These are phyloP conservation scores for Penicillium fuscoglaucum DNA, from an alignment of 2,329 filamentous ascomycete genomes.

Conservation along the genomic window DNA sequence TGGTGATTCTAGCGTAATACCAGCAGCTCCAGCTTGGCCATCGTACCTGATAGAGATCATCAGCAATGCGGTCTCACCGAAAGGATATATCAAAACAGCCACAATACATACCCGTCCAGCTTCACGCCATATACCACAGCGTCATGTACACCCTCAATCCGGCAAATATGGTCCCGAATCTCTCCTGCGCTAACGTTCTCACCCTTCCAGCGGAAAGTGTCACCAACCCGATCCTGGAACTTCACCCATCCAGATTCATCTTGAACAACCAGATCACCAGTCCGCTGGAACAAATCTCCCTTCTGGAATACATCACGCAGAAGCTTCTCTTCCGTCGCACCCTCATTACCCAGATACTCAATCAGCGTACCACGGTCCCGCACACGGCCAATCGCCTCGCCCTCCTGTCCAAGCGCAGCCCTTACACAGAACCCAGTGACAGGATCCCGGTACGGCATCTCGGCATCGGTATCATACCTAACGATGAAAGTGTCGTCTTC, in stretches of 20 bases:
- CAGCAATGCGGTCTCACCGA: background rate
- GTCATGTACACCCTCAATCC: conserved; percentile 44
- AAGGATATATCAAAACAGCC: background rate
- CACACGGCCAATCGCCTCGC: conserved; percentile 49
- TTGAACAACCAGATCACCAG: conserved; percentile 47
- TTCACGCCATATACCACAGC: conserved; percentile 49
- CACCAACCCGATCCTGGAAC: conserved; percentile 48
- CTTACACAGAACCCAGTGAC: conserved; percentile 47
- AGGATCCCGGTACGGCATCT: conserved; percentile 46
- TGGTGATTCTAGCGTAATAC: conserved; percentile 44
- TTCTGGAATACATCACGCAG: conserved; percentile 48
- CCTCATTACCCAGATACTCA: conserved; percentile 45
- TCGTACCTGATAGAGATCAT: conserved; percentile 42
- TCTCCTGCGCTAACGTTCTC: conserved; percentile 52
- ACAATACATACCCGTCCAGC: conserved; percentile 36
- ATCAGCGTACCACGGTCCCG: conserved; percentile 41
- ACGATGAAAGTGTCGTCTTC: conserved; percentile 48
- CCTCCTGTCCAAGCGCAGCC: conserved; percentile 42
- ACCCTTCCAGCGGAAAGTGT: conserved; percentile 44
- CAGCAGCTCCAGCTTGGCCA: conserved; percentile 51
- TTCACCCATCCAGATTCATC: conserved; percentile 46
- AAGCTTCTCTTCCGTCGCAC: conserved; percentile 48
- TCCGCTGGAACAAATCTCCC: conserved; percentile 49
- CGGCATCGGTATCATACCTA: conserved; percentile 44
- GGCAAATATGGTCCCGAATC: conserved; percentile 47